Conservation (phyloP, 371 early-diverging fungal species). For the Mortierella sp. region DNA sequence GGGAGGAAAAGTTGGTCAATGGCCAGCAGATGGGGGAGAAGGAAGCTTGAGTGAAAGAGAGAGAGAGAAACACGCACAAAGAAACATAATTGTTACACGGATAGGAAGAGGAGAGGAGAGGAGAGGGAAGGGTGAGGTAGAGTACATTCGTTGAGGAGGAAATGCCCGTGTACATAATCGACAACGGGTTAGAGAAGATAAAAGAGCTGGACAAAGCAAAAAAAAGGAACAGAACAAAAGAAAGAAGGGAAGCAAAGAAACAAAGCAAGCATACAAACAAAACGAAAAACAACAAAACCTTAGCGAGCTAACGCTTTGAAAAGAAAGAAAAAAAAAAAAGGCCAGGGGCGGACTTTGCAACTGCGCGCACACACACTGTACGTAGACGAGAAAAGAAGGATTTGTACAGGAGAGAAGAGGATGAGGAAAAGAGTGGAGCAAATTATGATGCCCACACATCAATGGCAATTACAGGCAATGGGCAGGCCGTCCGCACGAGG, state of each 20-base stretch:
- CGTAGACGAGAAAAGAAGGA: not conserved
- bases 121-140: conserved; percentile 24
- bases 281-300: conserved; percentile 1
- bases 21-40: too few relatives aligned
- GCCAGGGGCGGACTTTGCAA: not conserved
- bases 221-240: not conserved
- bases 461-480: conserved; percentile 23
- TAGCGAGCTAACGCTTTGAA: conserved; percentile 6
- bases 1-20: not conserved
- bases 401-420: conserved; percentile 26
- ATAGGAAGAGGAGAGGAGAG: not conserved
- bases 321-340: conserved; percentile 1
- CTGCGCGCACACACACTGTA: too few relatives aligned
- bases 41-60: too few relatives aligned
- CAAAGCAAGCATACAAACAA: conserved; percentile 10
- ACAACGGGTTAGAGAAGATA: too few relatives aligned
- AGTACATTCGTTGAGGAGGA: conserved; percentile 34
- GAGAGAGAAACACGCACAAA: too few relatives aligned
- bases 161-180: too few relatives aligned
- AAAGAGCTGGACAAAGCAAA: too few relatives aligned
- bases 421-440: conserved; percentile 27
- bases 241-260: conserved; percentile 4
- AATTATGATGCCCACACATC: conserved; percentile 34
- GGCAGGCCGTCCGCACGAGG: not conserved
- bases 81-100: conserved; percentile 43